A percentile compares a stretch with the other conserved stretches of the same genome.
These are phyloP conservation scores for Blastomyces emzantsi DNA, from an alignment of 2,329 filamentous ascomycete species.

Conservation along the genomic window DNA sequence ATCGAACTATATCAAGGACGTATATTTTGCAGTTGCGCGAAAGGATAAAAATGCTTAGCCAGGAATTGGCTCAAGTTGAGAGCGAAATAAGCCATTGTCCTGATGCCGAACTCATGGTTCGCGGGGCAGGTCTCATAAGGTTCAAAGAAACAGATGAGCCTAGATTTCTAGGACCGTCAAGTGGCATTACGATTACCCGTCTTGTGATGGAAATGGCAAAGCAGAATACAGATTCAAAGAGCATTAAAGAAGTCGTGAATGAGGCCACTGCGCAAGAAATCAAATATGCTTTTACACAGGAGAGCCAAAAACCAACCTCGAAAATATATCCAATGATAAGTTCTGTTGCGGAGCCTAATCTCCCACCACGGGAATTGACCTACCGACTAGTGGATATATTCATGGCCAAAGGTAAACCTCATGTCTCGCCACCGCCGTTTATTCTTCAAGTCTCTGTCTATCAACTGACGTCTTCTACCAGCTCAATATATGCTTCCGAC, in stretches of 20 bases:
- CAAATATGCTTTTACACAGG: conserved; percentile 57
- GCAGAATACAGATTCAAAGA: conserved; percentile 80
- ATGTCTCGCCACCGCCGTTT: neutral
- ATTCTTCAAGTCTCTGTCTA: conserved; percentile 9
- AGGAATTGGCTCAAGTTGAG: conserved; percentile 68
- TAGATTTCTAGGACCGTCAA: conserved; percentile 85
- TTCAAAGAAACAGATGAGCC: conserved; percentile 80
- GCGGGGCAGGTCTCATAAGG: conserved; percentile 74
- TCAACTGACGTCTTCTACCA: conserved; percentile 28
- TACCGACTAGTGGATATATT: conserved; percentile 78
- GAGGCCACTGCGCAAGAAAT: conserved; percentile 58
- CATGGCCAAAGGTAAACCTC: conserved; percentile 62
- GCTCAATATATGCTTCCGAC: conserved; percentile 83
- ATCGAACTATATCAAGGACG: conserved; percentile 73
- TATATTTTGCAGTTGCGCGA: conserved; percentile 92
- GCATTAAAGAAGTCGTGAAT: conserved; percentile 85
- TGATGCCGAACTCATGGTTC: conserved; percentile 74
- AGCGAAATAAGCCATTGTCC: conserved; percentile 63
- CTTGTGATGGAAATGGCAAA: conserved; percentile 96
- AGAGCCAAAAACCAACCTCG: conserved; percentile 57
- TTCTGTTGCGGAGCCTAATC: conserved; percentile 63
- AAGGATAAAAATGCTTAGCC: conserved; percentile 71
- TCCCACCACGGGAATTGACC: conserved; percentile 66
- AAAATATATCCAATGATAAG: conserved; percentile 91
- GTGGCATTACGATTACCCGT: conserved; percentile 89